Evolutionary conservation across 805 yeast species (phyloP), one percentile per base, ranked within the genome.

Genomic region (Candida sphagnicola): DNA sequence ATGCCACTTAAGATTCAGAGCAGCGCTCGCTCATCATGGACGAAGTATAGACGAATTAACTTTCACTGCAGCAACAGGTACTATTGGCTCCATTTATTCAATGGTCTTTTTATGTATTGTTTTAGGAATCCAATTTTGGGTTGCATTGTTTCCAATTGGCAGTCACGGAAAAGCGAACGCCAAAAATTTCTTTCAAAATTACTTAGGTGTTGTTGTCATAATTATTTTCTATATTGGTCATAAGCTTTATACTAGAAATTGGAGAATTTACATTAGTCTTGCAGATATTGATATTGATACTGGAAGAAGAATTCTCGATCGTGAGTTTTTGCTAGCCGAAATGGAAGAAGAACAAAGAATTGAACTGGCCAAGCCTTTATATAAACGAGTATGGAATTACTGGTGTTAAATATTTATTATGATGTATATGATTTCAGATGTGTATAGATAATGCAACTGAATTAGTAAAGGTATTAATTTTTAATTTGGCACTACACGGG

Each of bases 1-100:
- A 45, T 59, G 69, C 31, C 74, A 68, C 47, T 38, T 67, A 24
- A 52, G 74, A 46, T 68, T 64, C 51, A 59, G 74, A 54, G 45
- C 55, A 54, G 74, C 71, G 1, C 49, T 68, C 44, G 39, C 42
- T 14, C 49, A 47, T 10, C 70, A 65, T 38, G 61, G 62, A 15
- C 49, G 65, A 44, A 49, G 60, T 16, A 39, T 57, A 18, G 61
- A 61, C 38, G 72, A 67, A 42, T 53, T 68, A 15, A 46, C 49
- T 4, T 68, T 66, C 43, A 50, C 46, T 1, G 54, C 73, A 3
- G 53, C 61, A 2, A 48, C 60, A 2, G 74, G 74, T 2, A 39
- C 59, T 10, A 60, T 53, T 51, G 72, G 72, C 5, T 65, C 72
- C 2, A 26, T 54, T 34, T 49, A 61, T 28, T 62, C 69, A 6